Percentiles rank a stretch among this genome's conserved stretches.
These are phyloP conservation scores for Medicago lupulina DNA, from an alignment of 306 rosid species.

Conservation along the genomic window DNA sequence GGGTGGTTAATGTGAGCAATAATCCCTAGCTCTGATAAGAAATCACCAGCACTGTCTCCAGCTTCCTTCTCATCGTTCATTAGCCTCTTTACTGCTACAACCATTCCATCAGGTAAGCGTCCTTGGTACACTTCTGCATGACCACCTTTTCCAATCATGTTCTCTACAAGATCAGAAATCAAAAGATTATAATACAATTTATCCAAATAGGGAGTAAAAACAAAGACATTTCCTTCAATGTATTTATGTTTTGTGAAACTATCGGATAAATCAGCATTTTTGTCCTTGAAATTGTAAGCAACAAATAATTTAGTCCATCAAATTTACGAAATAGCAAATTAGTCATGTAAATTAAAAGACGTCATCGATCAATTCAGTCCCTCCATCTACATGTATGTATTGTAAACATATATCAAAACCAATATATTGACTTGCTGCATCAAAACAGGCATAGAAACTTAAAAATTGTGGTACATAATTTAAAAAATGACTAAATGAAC, in stretches of 20 bases:
- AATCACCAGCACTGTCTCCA: conserved; percentile 77
- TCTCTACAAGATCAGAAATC: conserved; percentile 52
- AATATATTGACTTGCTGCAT: too few species aligned
- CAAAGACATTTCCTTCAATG: too few species aligned
- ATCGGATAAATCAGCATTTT: neutral
- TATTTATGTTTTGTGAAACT: too few species aligned
- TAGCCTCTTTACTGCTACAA: conserved; percentile 85
- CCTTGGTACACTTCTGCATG: conserved; percentile 96
- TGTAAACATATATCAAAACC: too few species aligned
- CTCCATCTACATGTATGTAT: neutral
- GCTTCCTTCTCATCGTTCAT: conserved; percentile 62
- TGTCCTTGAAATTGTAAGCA: too few species aligned
- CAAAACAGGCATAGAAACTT: too few species aligned
- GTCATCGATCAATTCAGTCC: neutral
- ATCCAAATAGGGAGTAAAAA: too few species aligned
- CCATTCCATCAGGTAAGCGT: conserved; percentile 59
- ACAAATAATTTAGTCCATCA: neutral
- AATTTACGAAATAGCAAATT: too few species aligned
- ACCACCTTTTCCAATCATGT: conserved; percentile 89
- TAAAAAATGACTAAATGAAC: neutral
- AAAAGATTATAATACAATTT: neutral
- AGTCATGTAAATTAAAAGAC: too few species aligned
- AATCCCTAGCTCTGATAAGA: conserved; percentile 88
- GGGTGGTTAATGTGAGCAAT: conserved; percentile 89
- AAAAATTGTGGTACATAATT: neutral